Percentiles rank a stretch among this genome's conserved stretches.
Evolutionary conservation across 768 basidiomycete species (phyloP).

Genomic region (Dioszegia hungarica): DNA sequence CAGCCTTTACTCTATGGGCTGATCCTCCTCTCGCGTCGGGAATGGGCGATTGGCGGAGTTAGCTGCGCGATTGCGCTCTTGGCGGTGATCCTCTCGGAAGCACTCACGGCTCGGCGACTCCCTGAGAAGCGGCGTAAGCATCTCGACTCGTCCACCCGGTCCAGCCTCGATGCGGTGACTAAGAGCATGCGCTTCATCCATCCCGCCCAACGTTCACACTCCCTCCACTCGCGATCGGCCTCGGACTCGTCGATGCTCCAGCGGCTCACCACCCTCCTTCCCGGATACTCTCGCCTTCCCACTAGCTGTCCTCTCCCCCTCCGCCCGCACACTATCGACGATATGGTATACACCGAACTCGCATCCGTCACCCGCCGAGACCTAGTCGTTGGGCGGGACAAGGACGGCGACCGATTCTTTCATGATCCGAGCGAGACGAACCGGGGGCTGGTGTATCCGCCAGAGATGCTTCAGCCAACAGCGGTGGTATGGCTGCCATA

Average conservation of each 20-base stretch:
- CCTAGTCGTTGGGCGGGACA: not conserved
- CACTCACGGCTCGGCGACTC: conserved; percentile 52
- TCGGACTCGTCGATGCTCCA: conserved; percentile 20
- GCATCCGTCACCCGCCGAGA: conserved; percentile 15
- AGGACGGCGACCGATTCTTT: conserved; percentile 64
- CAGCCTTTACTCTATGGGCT: conserved; percentile 73
- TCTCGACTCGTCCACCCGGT: not conserved
- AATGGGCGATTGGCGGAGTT: conserved; percentile 70
- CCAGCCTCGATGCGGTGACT: conserved; percentile 6
- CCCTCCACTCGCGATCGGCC: conserved; percentile 46
- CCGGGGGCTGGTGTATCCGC: conserved; percentile 72
- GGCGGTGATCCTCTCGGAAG: conserved; percentile 58
- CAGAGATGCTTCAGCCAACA: conserved; percentile 69
- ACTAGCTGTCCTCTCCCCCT: conserved; percentile 20
- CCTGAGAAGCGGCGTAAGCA: not conserved
- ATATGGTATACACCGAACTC: conserved; percentile 70
- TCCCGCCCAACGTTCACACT: conserved; percentile 10
- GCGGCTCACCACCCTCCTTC: conserved; percentile 56
- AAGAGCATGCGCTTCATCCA: conserved; percentile 36
- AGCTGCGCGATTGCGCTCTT: conserved; percentile 58
- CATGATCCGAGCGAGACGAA: conserved; percentile 72
- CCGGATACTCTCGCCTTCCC: conserved; percentile 56
- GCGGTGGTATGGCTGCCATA: conserved; percentile 83
- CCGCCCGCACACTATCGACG: conserved; percentile 75
- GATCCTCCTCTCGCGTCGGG: conserved; percentile 60